Evolutionary conservation across 495 filamentous ascomycete species (phyloP), one percentile per base, ranked within the genome.

Genomic region (Bathelium albidoporum): DNA sequence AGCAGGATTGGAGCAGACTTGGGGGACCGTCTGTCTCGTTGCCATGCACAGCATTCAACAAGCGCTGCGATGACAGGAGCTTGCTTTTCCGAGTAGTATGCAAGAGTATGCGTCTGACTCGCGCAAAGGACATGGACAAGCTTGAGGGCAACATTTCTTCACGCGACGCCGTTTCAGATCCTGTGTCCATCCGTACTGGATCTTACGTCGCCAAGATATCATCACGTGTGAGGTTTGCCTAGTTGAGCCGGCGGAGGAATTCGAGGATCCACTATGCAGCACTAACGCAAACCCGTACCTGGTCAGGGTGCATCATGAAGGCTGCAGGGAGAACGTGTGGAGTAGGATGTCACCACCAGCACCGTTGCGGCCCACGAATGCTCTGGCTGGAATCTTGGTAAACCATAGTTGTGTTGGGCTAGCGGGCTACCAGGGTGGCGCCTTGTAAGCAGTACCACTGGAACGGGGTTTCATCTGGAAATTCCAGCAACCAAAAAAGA

Each of bases 311-410:
- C 5, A 29, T 26, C 12, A 3, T 9, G 49, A 29, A 4, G 49
- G 24, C 24, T 55, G 49, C 49, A 55, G 49, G 29, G 29, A 20
- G 49, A 55, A 55, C 49, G 49, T 55, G 49, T 55, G 49, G 49
- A 55, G 49, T 28, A 55, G 49, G 49, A 55, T 55, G 49, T 55
- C 49, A 55, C 20, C 7, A 29, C 24, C 49, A 20, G 26, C 11
- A 39, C 34, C 34, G 34, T 39, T 39, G 34, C 34, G 5, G 49
- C 9, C 49, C 22, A 29, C 29, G 49, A 24, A 55, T 55, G 5
- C 9, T 26, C 49, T 29, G 26, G 24, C 49, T 26, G 44, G 20
- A 55, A 12, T 11, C 22, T 55, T 20, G 49, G 9, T 3, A n/a
- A 18, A 49, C 11, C 4, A 18, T 18, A 3, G 18, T 49, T 11